Percentiles rank a stretch among this genome's conserved stretches.
Evolutionary conservation across 208 protist genomes (phyloP).

Genomic region (Wallacemonas sp.): DNA sequence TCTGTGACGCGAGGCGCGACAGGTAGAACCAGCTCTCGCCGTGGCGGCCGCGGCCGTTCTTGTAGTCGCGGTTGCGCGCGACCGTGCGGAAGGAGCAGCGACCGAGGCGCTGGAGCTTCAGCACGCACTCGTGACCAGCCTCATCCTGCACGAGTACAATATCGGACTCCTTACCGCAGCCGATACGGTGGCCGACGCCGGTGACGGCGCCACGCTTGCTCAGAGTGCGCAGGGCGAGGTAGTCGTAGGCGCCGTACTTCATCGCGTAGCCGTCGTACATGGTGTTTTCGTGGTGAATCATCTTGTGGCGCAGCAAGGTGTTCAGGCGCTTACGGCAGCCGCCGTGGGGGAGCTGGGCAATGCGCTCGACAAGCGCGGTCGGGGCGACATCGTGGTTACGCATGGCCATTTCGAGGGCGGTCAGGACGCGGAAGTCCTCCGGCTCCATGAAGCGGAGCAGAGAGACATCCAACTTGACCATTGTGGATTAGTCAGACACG

Average conservation of each 20-base stretch:
- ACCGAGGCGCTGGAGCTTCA: slow-evolving; percentile 97
- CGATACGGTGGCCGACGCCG: slow-evolving; percentile 96
- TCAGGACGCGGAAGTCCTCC: slow-evolving; percentile 92
- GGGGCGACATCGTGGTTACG: slow-evolving; percentile 99
- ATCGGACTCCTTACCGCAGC: slow-evolving; percentile 99
- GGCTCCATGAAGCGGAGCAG: slow-evolving; percentile 88
- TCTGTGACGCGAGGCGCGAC: slow-evolving; percentile 96
- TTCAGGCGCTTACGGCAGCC: slow-evolving; percentile 91
- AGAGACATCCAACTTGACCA: slow-evolving; percentile 91
- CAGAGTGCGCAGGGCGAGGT: slow-evolving; percentile 96
- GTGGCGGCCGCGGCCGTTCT: slow-evolving; percentile 80
- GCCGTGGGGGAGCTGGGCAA: slow-evolving; percentile 95
- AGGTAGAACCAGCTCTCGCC: slow-evolving; percentile 98
- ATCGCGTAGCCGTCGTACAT: slow-evolving; percentile 98
- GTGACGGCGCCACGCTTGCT: slow-evolving; percentile 89
- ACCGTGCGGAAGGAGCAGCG: slow-evolving; percentile 97
- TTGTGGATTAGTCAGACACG: slow-evolving; percentile 16
- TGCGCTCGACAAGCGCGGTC: slow-evolving; percentile 91
- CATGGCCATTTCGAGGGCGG: slow-evolving; percentile 98
- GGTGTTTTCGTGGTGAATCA: slow-evolving; percentile 95
- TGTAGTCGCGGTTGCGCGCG: slow-evolving; percentile 98
- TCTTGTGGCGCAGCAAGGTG: slow-evolving; percentile 92
- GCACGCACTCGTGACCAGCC: slow-evolving; percentile 82
- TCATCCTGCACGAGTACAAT: slow-evolving; percentile 93
- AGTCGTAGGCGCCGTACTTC: slow-evolving; percentile 99